phyloP scores from a whole-genome alignment of 2,329 filamentous ascomycete species.

The Fonsecaea nubica region DNA sequence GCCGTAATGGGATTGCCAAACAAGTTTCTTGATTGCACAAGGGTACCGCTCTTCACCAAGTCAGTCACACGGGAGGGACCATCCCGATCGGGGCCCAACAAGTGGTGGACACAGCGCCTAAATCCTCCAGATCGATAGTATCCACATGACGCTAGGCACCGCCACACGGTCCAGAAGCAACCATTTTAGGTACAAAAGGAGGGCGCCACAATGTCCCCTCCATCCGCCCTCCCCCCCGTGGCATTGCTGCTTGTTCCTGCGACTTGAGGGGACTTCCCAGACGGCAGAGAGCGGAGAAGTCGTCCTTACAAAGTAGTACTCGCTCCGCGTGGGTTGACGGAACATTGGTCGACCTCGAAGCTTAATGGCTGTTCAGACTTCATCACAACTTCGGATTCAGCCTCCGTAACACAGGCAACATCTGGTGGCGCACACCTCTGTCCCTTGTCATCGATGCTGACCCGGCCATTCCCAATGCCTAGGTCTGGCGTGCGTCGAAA shows the following conservation, averaged over 20 bases:
- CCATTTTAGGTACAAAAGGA: neutral
- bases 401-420: conserved; percentile 4
- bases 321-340: conserved; percentile 25
- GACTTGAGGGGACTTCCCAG: conserved; percentile 1
- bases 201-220: conserved; percentile 2
- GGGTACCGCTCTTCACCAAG: neutral
- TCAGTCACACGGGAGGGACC: neutral
- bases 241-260: neutral
- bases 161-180: conserved; percentile 4
- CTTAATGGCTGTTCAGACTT: conserved; percentile 27
- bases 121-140: conserved; percentile 5
- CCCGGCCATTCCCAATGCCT: neutral
- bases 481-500: neutral
- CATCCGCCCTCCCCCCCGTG: conserved; percentile 5
- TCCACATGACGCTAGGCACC: conserved; percentile 1
- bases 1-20: neutral
- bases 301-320: conserved; percentile 5
- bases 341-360: conserved; percentile 20
- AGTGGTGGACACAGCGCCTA: conserved; percentile 5
- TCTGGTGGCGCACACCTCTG: conserved; percentile 1
- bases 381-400: conserved; percentile 24
- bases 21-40: neutral
- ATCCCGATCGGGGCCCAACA: neutral
- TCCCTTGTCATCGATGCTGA: neutral
- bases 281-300: conserved; percentile 1